Percentiles rank a stretch among this genome's conserved stretches.
These are phyloP conservation scores for Pistacia integerrima DNA, from an alignment of 345 rosid genomes.

Conservation along the genomic window DNA sequence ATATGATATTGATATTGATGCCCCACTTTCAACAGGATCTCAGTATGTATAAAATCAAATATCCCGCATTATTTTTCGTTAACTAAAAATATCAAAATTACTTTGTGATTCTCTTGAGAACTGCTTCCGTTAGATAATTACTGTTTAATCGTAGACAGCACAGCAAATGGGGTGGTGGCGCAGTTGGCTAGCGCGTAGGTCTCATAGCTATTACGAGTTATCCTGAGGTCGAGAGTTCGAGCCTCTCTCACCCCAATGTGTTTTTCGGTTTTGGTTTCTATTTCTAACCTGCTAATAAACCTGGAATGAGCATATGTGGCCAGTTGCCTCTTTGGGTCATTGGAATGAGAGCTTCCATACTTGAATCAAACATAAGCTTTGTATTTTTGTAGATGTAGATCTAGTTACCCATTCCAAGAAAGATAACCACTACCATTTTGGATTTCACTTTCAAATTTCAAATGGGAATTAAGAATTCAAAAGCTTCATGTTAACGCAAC, in stretches of 20 bases:
- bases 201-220: constrained; percentile 81
- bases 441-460: background rate
- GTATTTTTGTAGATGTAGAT: background rate
- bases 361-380: background rate
- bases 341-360: background rate
- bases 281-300: background rate
- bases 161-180: constrained; percentile 72
- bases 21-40: too few species aligned
- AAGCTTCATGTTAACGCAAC: background rate
- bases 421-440: background rate
- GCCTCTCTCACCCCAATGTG: constrained; percentile 87
- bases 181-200: constrained; percentile 99
- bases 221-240: constrained; percentile 98
- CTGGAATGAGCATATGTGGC: background rate
- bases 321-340: background rate
- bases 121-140: too few species aligned
- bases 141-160: too few species aligned
- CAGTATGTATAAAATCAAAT: too few species aligned
- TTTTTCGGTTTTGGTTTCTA: background rate
- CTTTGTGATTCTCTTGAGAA: too few species aligned
- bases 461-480: background rate
- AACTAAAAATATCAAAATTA: too few species aligned
- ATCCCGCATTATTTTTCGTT: too few species aligned
- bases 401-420: background rate
- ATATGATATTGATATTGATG: too few species aligned